Evolutionary conservation across 2,329 filamentous ascomycete species (phyloP), one percentile per base, ranked within the genome.

Genomic region (Trichophyton mentagrophytes): DNA sequence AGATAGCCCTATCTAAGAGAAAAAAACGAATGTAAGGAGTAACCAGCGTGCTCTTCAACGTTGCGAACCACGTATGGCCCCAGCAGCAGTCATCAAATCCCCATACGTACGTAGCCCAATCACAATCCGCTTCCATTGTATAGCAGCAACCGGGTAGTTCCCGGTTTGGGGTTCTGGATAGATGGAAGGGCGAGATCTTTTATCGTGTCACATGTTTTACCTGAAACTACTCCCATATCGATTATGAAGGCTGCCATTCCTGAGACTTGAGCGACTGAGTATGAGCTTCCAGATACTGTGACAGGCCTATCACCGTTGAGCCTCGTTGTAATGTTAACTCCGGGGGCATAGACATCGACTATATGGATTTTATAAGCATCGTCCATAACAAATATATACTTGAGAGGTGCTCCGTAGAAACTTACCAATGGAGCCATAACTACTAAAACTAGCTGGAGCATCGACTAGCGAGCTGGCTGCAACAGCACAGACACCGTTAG

Each of bases 311-410:
- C 76, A 62, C 71, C 70, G 22, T 71, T 71, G 74, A 76, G 82
- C 4, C 80, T 68, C 27, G 74, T 78, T 8, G 79, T 71, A 61
- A 84, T 77, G 64, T 77, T 65, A 63, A 78, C 74, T 46, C 82
- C 82, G 0, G 82, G 81, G 11, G 80, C 82, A 65, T 80, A 84
- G 67, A 84, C 70, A 67, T 83, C 82, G 47, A 83, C 77, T 65
- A 17, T 22, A 7, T 6, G 7, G 6, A 30, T 30, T 30, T 30
- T 30, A 30, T 30, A 30, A 30, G 27, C 6, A 7, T 30, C 6
- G 6, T 30, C 27, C 27, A 5, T 30, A 30, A 30, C 27, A 30
- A 30, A 30, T 30, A 30, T 30, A 30, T 6, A 22, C 22, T 7
- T 5, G 27, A 2, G 27, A 30, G 27, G 6, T 7, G 7, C 27